Percentiles rank a stretch among this genome's conserved stretches.
These are phyloP conservation scores for Arabidopsis suecica DNA, from an alignment of 345 rosid species.

Conservation along the genomic window DNA sequence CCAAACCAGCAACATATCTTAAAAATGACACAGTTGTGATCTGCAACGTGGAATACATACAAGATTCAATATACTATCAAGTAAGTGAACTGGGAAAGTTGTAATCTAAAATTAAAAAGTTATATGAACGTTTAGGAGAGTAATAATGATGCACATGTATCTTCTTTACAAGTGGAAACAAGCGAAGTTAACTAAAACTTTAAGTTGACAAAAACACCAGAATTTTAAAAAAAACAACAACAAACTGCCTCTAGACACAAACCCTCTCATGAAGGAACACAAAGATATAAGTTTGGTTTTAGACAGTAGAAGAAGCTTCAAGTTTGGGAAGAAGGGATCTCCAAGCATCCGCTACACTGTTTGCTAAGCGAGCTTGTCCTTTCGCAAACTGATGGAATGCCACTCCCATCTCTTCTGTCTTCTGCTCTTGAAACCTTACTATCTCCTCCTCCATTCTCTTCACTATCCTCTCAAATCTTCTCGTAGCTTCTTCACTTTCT, in stretches of 20 bases:
- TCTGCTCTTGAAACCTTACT: conserved; percentile 86
- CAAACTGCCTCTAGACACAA: conserved; percentile 19
- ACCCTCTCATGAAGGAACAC: conserved; percentile 13
- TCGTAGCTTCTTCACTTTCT: conserved; percentile 80
- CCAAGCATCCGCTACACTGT: conserved; percentile 87
- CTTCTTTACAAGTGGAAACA: conserved; percentile 42
- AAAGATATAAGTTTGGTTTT: not conserved
- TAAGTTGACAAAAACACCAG: conserved; percentile 29
- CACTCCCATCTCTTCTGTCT: conserved; percentile 82
- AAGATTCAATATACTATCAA: not conserved
- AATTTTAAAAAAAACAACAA: not conserved
- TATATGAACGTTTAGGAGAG: not conserved
- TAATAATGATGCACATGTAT: conserved; percentile 2
- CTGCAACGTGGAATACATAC: no score
- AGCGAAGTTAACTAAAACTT: conserved; percentile 21
- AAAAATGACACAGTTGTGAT: not conserved
- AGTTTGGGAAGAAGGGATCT: conserved; percentile 95
- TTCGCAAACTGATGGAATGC: conserved; percentile 92
- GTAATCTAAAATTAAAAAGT: not conserved
- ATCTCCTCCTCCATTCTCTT: conserved; percentile 87
- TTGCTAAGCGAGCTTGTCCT: conserved; percentile 95
- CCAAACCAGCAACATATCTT: not conserved
- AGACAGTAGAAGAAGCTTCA: conserved; percentile 56
- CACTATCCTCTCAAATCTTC: conserved; percentile 75
- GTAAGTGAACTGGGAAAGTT: not conserved